Percentiles rank a stretch among this genome's conserved stretches.
Conservation (phyloP, 2,329 filamentous ascomycete species). For the Alternaria viburni region DNA sequence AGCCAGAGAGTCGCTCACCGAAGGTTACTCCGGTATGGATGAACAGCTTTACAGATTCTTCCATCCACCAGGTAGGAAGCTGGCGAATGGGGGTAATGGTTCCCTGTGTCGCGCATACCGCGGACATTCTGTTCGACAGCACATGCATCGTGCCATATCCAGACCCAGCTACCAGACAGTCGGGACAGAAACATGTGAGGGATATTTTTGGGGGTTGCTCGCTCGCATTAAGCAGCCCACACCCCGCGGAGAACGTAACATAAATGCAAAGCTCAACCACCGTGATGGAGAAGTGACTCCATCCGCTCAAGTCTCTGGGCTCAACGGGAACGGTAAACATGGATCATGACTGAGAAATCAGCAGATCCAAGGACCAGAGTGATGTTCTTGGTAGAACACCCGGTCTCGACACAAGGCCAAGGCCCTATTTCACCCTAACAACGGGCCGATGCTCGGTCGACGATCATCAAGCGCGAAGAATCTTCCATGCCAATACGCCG, state of each 20-base stretch:
- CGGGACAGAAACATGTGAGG: neutral
- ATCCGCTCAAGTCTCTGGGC: neutral
- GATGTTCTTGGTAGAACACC: neutral
- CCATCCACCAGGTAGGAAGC: neutral
- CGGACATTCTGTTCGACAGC: neutral
- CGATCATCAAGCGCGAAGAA: neutral
- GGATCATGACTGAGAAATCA: neutral
- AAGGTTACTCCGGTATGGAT: neutral
- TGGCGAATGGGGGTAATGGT: neutral
- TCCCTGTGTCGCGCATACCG: neutral
- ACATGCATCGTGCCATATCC: neutral
- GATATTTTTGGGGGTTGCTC: neutral
- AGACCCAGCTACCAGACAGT: neutral
- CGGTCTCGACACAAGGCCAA: neutral
- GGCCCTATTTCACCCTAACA: neutral
- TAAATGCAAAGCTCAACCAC: neutral
- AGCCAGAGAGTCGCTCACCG: neutral
- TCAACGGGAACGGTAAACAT: neutral
- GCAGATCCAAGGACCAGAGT: neutral
- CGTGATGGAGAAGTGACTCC: neutral
- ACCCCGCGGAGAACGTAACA: neutral
- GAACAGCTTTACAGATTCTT: neutral
- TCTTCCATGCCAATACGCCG: neutral
- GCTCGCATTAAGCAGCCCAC: neutral
- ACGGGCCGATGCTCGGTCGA: constrained; percentile 1